Evolutionary conservation across 2,329 filamentous ascomycete genomes (phyloP), one percentile per base, ranked within the genome.

Genomic region (Emmonsiellopsis sp.): DNA sequence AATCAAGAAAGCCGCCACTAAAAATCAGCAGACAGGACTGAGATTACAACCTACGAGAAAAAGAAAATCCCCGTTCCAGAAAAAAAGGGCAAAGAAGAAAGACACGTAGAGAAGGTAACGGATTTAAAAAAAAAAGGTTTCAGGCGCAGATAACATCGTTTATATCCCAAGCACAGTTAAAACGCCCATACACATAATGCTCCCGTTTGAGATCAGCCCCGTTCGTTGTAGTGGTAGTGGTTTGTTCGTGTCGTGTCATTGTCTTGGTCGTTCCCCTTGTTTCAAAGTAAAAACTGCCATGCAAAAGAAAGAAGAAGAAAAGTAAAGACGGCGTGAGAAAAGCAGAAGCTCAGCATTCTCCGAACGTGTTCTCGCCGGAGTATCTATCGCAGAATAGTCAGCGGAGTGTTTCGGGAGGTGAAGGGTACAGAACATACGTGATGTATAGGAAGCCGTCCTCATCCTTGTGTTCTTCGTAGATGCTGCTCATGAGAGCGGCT

Each of bases 321-420:
- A 39, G 7, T 1, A 17, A 39, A 45, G 21, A 27, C 3, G 21
- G 21, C 21, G 21, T 27, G 32, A 17, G 13, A n/a, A 40, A 42
- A 46, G n/a, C 37, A 9, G 13, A 32, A 9, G 10, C 52, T 55
- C 56, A 66, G 40, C 59, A 59, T 56, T 70, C 67, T 68, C 93
- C 93, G 69, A 98, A 98, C 53, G 93, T 98, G 81, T 97, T 98
- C 83, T 97, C 93, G 75, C 93, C 93, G 49, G 92, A 97, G 81
- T 95, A 95, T 65, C 82, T 85, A 63, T 56, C 46, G 37, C 34
- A 37, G 53, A 55, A 40, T 37, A 48, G 49, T 52, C 14, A 52
- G 40, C 27, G 8, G 49, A 33, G 32, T 1, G n/a, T n/a, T 40
- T 21, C 46, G 17, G 14, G 8, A 17, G 42, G 39, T n/a, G 27